Conservation (phyloP, 2,329 filamentous ascomycete species). For the Monosporascus cannonballus region DNA sequence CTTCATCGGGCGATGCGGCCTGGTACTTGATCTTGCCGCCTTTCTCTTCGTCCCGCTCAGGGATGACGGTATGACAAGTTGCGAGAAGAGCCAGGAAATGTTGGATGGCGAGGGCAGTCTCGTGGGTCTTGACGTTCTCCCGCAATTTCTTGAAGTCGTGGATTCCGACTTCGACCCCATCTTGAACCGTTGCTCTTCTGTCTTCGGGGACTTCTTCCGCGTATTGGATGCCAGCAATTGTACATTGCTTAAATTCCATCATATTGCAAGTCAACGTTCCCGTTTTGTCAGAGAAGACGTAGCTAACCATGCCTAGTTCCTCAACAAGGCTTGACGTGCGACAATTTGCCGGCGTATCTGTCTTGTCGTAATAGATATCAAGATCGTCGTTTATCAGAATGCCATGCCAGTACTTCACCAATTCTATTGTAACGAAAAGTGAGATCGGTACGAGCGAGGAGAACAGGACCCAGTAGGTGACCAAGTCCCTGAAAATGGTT, state of each 20-base stretch:
- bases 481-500: constrained; percentile 88
- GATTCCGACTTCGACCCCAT: constrained; percentile 71
- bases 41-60: constrained; percentile 75
- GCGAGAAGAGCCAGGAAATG: constrained; percentile 84
- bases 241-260: constrained; percentile 97
- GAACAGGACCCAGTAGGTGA: constrained; percentile 98
- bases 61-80: constrained; percentile 96
- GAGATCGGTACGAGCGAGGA: constrained; percentile 96
- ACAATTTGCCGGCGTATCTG: constrained; percentile 91
- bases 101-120: constrained; percentile 49
- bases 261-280: constrained; percentile 95
- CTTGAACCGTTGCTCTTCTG: constrained; percentile 69
- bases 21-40: constrained; percentile 89
- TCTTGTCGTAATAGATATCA: constrained; percentile 96
- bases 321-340: constrained; percentile 94
- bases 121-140: constrained; percentile 58
- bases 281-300: constrained; percentile 97
- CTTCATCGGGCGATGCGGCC: constrained; percentile 94
- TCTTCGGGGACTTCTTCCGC: constrained; percentile 90
- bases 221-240: constrained; percentile 90
- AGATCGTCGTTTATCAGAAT: constrained; percentile 96
- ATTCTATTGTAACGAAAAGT: constrained; percentile 92
- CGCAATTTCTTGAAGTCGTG: constrained; percentile 75
- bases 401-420: constrained; percentile 98
- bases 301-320: constrained; percentile 96